Conservation (phyloP, 2,329 filamentous ascomycete genomes). For the Dactylellina drechsleri region DNA sequence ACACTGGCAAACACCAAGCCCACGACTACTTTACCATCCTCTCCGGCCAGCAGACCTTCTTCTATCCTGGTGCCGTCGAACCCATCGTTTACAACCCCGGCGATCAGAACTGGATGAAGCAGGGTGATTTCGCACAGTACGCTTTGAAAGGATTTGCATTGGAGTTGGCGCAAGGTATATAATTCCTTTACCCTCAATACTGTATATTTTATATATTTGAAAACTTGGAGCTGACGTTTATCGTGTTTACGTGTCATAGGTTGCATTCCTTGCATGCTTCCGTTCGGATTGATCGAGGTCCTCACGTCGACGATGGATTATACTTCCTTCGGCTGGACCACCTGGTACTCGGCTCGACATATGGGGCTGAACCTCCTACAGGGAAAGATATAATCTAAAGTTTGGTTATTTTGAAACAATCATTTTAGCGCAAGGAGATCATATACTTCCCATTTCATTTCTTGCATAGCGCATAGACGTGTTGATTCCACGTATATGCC, state of each 20-base stretch:
- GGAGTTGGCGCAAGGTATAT: slow-evolving; percentile 73
- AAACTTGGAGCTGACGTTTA: neutral
- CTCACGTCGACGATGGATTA: slow-evolving; percentile 84
- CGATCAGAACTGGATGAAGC: slow-evolving; percentile 75
- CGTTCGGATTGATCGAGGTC: slow-evolving; percentile 86
- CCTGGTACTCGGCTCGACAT: slow-evolving; percentile 76
- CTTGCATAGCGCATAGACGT: too few relatives aligned
- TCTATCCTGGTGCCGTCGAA: slow-evolving; percentile 74
- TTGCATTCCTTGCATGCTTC: slow-evolving; percentile 93
- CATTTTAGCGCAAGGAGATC: neutral
- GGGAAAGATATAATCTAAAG: slow-evolving; percentile 72
- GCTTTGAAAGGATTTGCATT: slow-evolving; percentile 78
- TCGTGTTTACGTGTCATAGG: slow-evolving; percentile 63
- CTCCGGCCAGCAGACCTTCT: slow-evolving; percentile 78
- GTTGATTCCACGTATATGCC: too few relatives aligned
- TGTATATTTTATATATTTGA: neutral
- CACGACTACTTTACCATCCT: slow-evolving; percentile 97
- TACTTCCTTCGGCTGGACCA: slow-evolving; percentile 84
- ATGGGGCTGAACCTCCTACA: slow-evolving; percentile 78
- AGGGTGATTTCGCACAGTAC: slow-evolving; percentile 82
- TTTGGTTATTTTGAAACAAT: neutral
- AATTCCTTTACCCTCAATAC: neutral
- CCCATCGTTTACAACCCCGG: slow-evolving; percentile 77
- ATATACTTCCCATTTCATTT: neutral
- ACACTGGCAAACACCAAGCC: slow-evolving; percentile 86